phyloP scores from a whole-genome alignment of 1,284 basidiomycete genomes.

The Cutaneotrichosporon sp. region DNA sequence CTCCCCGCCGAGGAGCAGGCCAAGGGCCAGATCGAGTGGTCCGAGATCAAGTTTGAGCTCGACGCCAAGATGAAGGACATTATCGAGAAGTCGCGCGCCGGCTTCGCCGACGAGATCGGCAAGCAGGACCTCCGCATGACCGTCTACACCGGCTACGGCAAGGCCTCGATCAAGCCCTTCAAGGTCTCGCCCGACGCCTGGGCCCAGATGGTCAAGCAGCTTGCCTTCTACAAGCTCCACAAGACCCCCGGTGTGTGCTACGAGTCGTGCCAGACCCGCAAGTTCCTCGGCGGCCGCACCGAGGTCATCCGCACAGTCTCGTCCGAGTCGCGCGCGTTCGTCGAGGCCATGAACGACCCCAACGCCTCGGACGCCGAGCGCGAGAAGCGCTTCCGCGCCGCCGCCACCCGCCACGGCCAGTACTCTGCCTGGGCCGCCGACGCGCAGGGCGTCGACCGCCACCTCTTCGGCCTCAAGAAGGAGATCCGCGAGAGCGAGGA shows the following conservation, averaged over 20 bases:
- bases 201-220: constrained; percentile 93
- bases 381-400: constrained; percentile 71
- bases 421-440: constrained; percentile 91
- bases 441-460: constrained; percentile 92
- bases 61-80: constrained; percentile 58
- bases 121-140: constrained; percentile 82
- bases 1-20: constrained; percentile 51
- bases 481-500: constrained; percentile 73
- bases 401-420: constrained; percentile 77
- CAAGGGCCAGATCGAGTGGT: constrained; percentile 59
- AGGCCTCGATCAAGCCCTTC: constrained; percentile 83
- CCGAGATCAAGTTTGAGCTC: constrained; percentile 72
- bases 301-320: constrained; percentile 90
- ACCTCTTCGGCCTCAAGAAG: constrained; percentile 91
- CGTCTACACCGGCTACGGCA: constrained; percentile 91
- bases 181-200: constrained; percentile 91
- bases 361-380: constrained; percentile 62
- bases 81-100: constrained; percentile 61
- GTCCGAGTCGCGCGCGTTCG: constrained; percentile 81
- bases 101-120: constrained; percentile 76
- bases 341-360: constrained; percentile 79
- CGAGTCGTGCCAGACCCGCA: constrained; percentile 92
- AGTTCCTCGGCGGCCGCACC: constrained; percentile 87
- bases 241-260: constrained; percentile 81
- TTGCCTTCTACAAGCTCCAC: constrained; percentile 88